Percentiles rank a stretch among this genome's conserved stretches.
Evolutionary conservation across 306 rosid species (phyloP).

Genomic region (Calophaca sinica): DNA sequence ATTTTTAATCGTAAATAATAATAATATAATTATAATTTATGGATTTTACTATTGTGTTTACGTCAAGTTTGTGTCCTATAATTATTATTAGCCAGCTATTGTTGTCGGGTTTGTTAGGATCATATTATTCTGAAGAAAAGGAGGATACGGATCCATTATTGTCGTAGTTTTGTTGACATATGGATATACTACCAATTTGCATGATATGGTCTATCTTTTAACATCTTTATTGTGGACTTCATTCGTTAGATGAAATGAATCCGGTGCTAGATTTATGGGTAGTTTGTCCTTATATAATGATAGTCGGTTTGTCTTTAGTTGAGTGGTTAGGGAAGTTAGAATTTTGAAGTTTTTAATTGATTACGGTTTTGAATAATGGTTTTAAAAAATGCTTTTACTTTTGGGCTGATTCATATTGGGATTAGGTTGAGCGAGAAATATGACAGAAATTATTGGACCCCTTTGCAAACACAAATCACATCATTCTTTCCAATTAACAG

Average conservation of each 20-base stretch:
- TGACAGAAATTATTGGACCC: constrained; percentile 23
- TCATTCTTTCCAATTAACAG: constrained; percentile 23
- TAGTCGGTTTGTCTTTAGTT: constrained; percentile 46
- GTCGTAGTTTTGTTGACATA: not conserved
- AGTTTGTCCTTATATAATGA: constrained; percentile 22
- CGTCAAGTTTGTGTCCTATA: constrained; percentile 3
- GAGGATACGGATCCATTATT: constrained; percentile 10
- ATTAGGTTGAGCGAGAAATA: constrained; percentile 35
- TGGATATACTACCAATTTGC: constrained; percentile 6
- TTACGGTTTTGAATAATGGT: constrained; percentile 35
- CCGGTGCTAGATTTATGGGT: constrained; percentile 10
- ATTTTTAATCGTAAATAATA: no score
- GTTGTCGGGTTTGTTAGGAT: not conserved
- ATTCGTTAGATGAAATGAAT: not conserved
- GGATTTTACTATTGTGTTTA: not conserved
- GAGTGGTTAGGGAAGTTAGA: constrained; percentile 48
- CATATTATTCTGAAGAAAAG: not conserved
- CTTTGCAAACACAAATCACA: constrained; percentile 31
- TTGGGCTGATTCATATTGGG: constrained; percentile 12
- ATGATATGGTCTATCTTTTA: constrained; percentile 3
- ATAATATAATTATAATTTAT: not conserved
- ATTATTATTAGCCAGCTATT: constrained; percentile 11
- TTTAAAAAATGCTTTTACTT: constrained; percentile 2
- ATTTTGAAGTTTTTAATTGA: not conserved
- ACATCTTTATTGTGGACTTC: constrained; percentile 20